Percentiles rank a stretch among this genome's conserved stretches.
Conservation (phyloP, 2,329 filamentous ascomycete species). For the Colletotrichum falcatum region DNA sequence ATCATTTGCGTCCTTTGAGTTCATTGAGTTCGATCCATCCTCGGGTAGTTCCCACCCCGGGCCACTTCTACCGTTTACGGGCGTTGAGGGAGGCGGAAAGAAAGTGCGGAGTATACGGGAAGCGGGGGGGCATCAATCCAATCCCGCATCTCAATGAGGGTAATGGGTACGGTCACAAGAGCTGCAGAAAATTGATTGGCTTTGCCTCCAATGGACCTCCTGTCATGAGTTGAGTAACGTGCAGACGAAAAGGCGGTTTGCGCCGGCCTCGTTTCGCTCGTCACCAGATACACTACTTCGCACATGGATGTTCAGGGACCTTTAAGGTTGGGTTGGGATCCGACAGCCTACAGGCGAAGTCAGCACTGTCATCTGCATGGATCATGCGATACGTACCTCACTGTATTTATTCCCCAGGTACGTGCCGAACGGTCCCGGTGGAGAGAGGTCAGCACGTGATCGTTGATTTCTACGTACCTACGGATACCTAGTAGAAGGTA, state of each 20-base stretch:
- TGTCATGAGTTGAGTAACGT: not conserved
- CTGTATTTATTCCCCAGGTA: not conserved
- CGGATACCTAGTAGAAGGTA: too few species aligned
- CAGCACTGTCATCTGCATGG: not conserved
- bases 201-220: slow-evolving; percentile 3
- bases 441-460: slow-evolving; percentile 17
- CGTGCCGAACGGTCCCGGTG: not conserved
- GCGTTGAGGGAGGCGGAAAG: too few species aligned
- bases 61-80: too few species aligned
- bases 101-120: too few species aligned
- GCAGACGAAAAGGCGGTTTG: not conserved
- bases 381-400: not conserved
- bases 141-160: too few species aligned
- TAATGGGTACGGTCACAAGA: too few species aligned
- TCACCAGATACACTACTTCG: too few species aligned
- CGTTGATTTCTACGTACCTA: too few species aligned
- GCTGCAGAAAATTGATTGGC: not conserved
- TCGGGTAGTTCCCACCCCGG: too few species aligned
- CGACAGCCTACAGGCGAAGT: not conserved
- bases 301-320: slow-evolving; percentile 4
- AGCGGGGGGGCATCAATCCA: too few species aligned
- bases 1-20: too few species aligned
- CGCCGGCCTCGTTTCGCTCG: not conserved
- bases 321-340: not conserved
- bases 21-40: too few species aligned